A percentile compares a stretch with the other conserved stretches of the same genome.
phyloP scores from a whole-genome alignment of 1,284 basidiomycete species.

The Ceratobasidium sp. region DNA sequence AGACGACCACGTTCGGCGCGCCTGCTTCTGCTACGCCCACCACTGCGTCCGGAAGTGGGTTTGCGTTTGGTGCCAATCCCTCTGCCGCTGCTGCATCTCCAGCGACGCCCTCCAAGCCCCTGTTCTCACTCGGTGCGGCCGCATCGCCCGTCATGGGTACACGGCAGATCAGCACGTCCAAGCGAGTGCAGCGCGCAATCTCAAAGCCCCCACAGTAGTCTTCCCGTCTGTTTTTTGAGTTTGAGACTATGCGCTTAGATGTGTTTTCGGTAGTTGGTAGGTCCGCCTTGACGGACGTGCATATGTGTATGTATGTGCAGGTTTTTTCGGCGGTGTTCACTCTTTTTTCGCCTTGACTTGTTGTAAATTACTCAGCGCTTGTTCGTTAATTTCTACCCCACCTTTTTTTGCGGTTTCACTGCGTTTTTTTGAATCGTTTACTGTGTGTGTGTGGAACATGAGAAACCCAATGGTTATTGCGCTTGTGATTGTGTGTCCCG shows the following conservation, averaged over 20 bases:
- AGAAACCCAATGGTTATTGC: not conserved
- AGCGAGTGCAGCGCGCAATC: slow-evolving; percentile 35
- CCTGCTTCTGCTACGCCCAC: slow-evolving; percentile 24
- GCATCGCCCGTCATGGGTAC: slow-evolving; percentile 36
- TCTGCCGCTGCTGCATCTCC: slow-evolving; percentile 6
- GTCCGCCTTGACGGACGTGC: slow-evolving; percentile 40
- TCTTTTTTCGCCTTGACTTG: slow-evolving; percentile 27
- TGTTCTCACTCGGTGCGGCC: slow-evolving; percentile 32
- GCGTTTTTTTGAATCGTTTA: slow-evolving; percentile 23
- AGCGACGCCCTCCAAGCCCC: slow-evolving; percentile 35
- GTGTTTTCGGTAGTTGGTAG: slow-evolving; percentile 23
- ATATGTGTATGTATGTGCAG: slow-evolving; percentile 16
- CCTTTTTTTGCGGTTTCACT: not conserved
- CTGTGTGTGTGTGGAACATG: not conserved
- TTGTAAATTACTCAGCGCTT: slow-evolving; percentile 36
- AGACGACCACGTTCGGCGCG: slow-evolving; percentile 16
- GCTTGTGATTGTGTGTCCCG: not conserved
- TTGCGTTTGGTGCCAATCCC: slow-evolving; percentile 15
- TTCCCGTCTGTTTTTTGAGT: not conserved
- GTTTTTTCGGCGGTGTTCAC: slow-evolving; percentile 2
- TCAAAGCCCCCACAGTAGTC: slow-evolving; percentile 34
- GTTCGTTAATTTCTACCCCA: slow-evolving; percentile 26
- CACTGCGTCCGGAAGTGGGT: not conserved
- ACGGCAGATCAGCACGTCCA: slow-evolving; percentile 39
- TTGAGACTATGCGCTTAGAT: slow-evolving; percentile 5